A percentile compares a stretch with the other conserved stretches of the same genome.
These are phyloP conservation scores for Emergomyces pasteurianus DNA, from an alignment of 2,329 filamentous ascomycete genomes.

Conservation along the genomic window DNA sequence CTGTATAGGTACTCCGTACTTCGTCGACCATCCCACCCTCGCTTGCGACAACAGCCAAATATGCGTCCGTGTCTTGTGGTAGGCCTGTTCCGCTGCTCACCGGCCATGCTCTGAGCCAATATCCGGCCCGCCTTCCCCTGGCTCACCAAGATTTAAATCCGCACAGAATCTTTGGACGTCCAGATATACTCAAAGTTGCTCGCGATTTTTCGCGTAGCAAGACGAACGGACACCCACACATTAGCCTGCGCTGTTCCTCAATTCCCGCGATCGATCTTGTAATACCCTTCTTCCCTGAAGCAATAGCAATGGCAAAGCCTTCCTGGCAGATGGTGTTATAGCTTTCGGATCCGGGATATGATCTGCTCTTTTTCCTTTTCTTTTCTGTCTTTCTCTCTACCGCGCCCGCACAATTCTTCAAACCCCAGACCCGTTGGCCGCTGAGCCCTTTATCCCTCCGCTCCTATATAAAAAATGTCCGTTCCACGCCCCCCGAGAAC, in stretches of 20 bases:
- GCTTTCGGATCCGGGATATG: neutral
- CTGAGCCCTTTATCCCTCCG: neutral
- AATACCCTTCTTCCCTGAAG: neutral
- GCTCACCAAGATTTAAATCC: neutral
- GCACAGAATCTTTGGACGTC: neutral
- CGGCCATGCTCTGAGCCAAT: neutral
- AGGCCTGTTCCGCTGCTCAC: neutral
- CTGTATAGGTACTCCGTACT: neutral
- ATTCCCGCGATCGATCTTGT: neutral
- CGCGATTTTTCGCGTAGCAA: neutral
- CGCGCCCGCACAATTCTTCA: neutral
- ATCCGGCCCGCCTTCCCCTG: neutral
- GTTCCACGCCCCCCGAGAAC: slow-evolving; percentile 20
- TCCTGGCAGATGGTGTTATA: neutral
- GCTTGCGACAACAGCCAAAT: neutral
- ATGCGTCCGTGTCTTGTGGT: neutral
- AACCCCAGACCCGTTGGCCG: neutral
- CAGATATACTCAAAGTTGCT: neutral
- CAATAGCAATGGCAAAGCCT: neutral
- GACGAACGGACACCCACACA: neutral
- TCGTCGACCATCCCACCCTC: too few relatives aligned
- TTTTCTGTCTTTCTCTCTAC: neutral
- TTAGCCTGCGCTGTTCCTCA: neutral
- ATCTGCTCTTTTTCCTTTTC: neutral
- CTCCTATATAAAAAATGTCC: slow-evolving; percentile 5